These are phyloP conservation scores for Thielaviopsis punctulata DNA, from an alignment of 2,329 filamentous ascomycete genomes.

Conservation along the genomic window DNA sequence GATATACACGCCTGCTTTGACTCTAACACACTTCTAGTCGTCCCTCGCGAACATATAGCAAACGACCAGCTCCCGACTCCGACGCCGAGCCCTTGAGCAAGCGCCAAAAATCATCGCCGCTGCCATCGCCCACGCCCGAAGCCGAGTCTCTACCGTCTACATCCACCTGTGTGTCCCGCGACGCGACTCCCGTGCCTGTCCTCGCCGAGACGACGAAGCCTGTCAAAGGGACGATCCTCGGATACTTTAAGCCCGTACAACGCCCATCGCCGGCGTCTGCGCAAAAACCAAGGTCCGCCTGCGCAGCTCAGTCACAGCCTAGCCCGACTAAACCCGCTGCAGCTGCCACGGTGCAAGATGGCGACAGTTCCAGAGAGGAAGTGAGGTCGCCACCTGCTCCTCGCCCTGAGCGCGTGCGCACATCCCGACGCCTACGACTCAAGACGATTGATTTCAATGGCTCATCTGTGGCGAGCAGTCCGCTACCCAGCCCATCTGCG, in stretches of 20 bases:
- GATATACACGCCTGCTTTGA: background rate
- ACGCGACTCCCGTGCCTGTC: background rate
- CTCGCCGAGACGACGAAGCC: background rate
- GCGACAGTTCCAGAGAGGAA: background rate
- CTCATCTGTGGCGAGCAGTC: background rate
- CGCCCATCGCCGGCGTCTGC: background rate
- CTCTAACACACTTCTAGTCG: constrained; percentile 4
- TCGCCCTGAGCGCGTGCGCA: background rate
- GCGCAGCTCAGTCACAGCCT: background rate
- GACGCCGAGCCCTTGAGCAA: constrained; percentile 17
- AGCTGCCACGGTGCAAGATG: background rate
- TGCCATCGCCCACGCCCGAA: constrained; percentile 1
- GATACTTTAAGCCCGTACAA: constrained; percentile 24
- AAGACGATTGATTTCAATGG: background rate
- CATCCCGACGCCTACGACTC: background rate
- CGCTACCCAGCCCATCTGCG: background rate
- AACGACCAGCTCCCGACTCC: constrained; percentile 17
- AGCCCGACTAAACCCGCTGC: background rate
- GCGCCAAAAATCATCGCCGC: constrained; percentile 13
- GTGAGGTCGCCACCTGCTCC: background rate
- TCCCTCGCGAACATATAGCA: constrained; percentile 24
- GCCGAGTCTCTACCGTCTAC: background rate
- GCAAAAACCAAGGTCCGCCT: constrained; percentile 7
- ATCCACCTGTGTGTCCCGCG: background rate
- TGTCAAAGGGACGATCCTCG: constrained; percentile 22